Evolutionary conservation across 768 basidiomycete species (phyloP).

Genomic region (Harrya chromipes): DNA sequence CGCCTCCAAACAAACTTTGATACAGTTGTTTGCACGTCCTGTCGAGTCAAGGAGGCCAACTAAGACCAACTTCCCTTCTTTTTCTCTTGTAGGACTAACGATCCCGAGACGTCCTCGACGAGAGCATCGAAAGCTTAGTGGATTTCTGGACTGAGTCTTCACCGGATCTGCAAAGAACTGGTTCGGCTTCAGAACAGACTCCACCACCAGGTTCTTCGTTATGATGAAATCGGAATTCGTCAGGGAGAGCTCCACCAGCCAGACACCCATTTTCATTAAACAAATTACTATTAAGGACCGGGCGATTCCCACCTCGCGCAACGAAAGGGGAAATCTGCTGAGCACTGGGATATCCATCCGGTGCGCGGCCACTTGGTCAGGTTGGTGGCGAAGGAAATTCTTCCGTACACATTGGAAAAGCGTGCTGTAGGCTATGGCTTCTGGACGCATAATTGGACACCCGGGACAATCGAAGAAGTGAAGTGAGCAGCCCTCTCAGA

Average conservation of each 20-base stretch:
- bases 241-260: neutral
- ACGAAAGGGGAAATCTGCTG: neutral
- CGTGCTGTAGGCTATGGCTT: conserved; percentile 23
- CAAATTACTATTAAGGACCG: conserved; percentile 14
- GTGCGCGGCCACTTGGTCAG: neutral
- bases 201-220: no score
- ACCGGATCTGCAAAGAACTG: no score
- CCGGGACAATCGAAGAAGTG: conserved; percentile 21
- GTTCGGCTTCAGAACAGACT: no score
- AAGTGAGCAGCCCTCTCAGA: conserved; percentile 25
- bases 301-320: conserved; percentile 21
- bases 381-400: conserved; percentile 8
- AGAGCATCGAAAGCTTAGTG: no score
- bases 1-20: neutral
- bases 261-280: conserved; percentile 17
- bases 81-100: no score
- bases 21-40: neutral
- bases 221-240: neutral
- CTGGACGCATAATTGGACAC: conserved; percentile 21
- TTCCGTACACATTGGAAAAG: conserved; percentile 22
- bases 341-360: conserved; percentile 1
- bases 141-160: no score
- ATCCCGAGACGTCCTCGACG: no score
- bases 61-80: no score
- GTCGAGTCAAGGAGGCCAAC: no score